Evolutionary conservation across 1,284 basidiomycete genomes (phyloP), one percentile per base, ranked within the genome.

Genomic region (Cryptococcus deneoformans): DNA sequence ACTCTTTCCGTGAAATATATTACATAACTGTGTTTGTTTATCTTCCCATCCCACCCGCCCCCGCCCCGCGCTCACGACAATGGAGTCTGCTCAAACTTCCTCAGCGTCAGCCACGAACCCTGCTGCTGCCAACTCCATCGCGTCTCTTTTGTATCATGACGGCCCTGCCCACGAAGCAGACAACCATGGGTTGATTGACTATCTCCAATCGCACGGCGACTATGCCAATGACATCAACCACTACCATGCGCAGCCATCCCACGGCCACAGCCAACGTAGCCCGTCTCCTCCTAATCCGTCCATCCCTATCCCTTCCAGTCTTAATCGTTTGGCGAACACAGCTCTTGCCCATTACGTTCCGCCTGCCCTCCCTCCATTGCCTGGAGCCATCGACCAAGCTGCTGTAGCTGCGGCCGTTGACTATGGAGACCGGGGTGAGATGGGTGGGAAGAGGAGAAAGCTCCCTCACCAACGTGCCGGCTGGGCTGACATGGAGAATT

Each of bases 361-460:
- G 10, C 60, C 60, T 37, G 29, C 46, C n/a, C 20, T 53, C 3
- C 44, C 47, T 1, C 20, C 48, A 1, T 20, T 53, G 24, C 42
- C 40, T 1, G 52, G 50, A 14, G 38, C 53, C 8, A 46, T 54
- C 12, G 52, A 57, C 29, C 48, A 55, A 34, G 52, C 52, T 5
- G 14, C 16, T 16, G 34, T 47, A 7, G 52, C 54, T 3, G 29
- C 53, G 10, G 24, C 44, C 5, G 36, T 48, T 12, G 53, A 62
- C 36, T 48, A 53, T 36, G 51, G 44, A 3, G 61, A 60, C 10
- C 56, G 67, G 36, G 74, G 74, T 14, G 74, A 76, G 64, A 76
- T 76, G 74, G 74, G 74, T 37, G 74, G 74, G 3, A 73, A 73
- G 60, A 60, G 74, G 24, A 68, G 70, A 57, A 75, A 75, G 56